Conservation (phyloP, 768 basidiomycete species). For the Amanita molliuscula region DNA sequence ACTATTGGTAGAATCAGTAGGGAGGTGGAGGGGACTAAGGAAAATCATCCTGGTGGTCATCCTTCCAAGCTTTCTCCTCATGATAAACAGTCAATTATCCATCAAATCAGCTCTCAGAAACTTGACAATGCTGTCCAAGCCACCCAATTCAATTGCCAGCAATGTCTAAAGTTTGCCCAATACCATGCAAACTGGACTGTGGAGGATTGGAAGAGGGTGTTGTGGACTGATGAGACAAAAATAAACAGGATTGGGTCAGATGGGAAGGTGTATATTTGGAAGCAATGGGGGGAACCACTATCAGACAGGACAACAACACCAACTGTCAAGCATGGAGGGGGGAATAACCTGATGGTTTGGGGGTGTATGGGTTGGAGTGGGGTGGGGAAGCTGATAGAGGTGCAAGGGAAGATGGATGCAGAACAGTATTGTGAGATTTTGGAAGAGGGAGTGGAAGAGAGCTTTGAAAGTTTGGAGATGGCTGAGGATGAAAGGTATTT, state of each 20-base stretch:
- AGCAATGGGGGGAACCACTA: constrained; percentile 12
- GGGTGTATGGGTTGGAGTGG: constrained; percentile 17
- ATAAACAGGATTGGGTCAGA: constrained; percentile 21
- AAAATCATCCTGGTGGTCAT: neutral
- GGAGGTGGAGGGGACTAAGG: neutral
- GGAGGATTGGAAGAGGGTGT: constrained; percentile 17
- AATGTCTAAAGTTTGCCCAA: constrained; percentile 8
- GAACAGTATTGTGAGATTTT: constrained; percentile 18
- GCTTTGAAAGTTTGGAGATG: constrained; percentile 18
- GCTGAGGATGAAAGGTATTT: constrained; percentile 19
- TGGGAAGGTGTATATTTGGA: constrained; percentile 14
- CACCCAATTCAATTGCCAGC: constrained; percentile 9
- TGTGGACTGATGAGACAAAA: constrained; percentile 22
- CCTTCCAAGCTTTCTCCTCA: constrained; percentile 3
- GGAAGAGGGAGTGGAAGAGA: constrained; percentile 12
- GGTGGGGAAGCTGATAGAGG: constrained; percentile 10
- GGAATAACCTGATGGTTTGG: constrained; percentile 21
- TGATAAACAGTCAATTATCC: constrained; percentile 12
- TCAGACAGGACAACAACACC: constrained; percentile 9
- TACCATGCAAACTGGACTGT: constrained; percentile 13
- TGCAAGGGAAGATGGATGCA: constrained; percentile 12
- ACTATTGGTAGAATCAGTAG: constrained; percentile 1
- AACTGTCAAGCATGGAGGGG: constrained; percentile 18
- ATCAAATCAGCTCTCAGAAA: constrained; percentile 13
- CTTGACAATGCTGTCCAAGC: constrained; percentile 13